These are phyloP conservation scores for Solanum chilense DNA, from an alignment of 257 asterid genomes.

Conservation along the genomic window DNA sequence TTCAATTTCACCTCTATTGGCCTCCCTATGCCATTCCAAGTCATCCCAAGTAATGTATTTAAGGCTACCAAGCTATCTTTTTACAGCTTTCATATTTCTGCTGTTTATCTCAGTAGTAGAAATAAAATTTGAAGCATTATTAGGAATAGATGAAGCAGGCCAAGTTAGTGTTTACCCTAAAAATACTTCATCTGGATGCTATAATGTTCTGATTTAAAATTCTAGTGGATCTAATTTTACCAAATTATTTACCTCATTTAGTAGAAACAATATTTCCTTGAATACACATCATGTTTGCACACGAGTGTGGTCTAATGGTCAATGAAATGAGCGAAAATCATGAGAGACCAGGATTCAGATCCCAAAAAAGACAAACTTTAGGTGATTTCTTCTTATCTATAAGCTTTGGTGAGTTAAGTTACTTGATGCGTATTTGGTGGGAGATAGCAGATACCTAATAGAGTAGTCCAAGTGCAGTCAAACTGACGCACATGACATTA, in stretches of 20 bases:
- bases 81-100: not conserved
- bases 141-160: not conserved
- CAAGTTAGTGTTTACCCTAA: not conserved
- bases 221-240: not conserved
- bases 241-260: not conserved
- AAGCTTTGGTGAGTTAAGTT: not conserved
- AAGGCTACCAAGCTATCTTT: not conserved
- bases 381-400: not conserved
- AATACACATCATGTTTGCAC: not conserved
- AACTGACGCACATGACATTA: not conserved
- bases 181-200: not conserved
- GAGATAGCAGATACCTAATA: not conserved
- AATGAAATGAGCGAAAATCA: not conserved
- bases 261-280: not conserved
- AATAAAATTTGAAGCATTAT: not conserved
- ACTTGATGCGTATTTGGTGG: not conserved
- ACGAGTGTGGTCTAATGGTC: not conserved
- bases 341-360: not conserved
- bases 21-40: slow-evolving; percentile 7
- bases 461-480: not conserved
- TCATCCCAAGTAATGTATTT: not conserved
- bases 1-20: slow-evolving; percentile 16
- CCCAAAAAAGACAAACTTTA: not conserved
- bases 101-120: not conserved
- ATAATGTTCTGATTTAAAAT: not conserved